Evolutionary conservation across 2,329 filamentous ascomycete species (phyloP), one percentile per base, ranked within the genome.

Genomic region (Beauveria sp.): DNA sequence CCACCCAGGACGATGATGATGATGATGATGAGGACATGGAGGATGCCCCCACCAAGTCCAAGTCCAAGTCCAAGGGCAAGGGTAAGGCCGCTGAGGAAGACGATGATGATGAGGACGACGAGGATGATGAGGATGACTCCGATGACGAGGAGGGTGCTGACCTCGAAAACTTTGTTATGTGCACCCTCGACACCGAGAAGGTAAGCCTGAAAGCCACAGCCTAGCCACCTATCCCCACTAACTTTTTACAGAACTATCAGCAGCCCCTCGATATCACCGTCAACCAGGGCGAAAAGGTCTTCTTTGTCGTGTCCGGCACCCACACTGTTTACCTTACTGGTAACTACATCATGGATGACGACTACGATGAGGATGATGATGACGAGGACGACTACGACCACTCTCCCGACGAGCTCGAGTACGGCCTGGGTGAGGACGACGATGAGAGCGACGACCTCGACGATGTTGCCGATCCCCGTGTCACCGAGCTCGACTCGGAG

Each of bases 261-360:
- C 96, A 99, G 78, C 80, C 95, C 53, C 86, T 99, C 63, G 91
- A 99, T 77, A 91, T 99, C 76, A 95, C 90, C 66, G 86, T 99
- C 73, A 87, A 85, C 70, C 90, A 96, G 74, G 85, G 89, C 68
- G 95, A 99, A 82, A 86, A 86, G 69, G 88, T 97, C 67, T 96
- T 90, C 83, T 98, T 99, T 81, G 85, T 90, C 73, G 92, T 96
- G 67, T 87, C 85, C 65, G 95, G 95, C 70, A 95, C 90, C 65
- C 92, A 97, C 83, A 86, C 89, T 66, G 83, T 99, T 71, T 95
- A 88, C 79, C 85, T 99, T 64, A 98, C 93, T 65, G 95, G 95
- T 69, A 99, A 99, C 85, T 98, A 96, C 77, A 84, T 99, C 68
- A 85, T 95, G 72, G 84, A 89, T 52, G 83, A 88, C 56, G 83